A percentile compares a stretch with the other conserved stretches of the same genome.
These are phyloP conservation scores for Alternaria viburni DNA, from an alignment of 2,329 filamentous ascomycete species.

Conservation along the genomic window DNA sequence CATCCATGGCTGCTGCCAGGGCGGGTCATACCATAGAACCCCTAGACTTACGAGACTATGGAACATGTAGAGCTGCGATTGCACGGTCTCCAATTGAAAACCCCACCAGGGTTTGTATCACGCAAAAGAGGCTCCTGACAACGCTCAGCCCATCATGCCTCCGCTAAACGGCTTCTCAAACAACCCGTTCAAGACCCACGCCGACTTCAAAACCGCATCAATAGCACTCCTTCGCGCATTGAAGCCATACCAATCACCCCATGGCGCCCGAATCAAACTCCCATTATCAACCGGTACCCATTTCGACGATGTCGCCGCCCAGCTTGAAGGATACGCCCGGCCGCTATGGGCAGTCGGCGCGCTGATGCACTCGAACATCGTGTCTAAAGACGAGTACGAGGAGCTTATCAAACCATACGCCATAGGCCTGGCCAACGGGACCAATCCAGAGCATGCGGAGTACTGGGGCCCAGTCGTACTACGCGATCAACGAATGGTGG, in stretches of 20 bases:
- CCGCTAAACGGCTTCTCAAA: slow-evolving; percentile 37
- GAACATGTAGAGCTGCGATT: neutral
- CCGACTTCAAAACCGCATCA: slow-evolving; percentile 34
- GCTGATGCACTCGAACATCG: slow-evolving; percentile 27
- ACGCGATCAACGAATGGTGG: slow-evolving; percentile 62
- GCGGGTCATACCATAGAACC: neutral
- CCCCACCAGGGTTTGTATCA: rapidly evolving
- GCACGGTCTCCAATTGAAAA: neutral
- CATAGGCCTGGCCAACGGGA: slow-evolving; percentile 43
- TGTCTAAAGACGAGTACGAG: slow-evolving; percentile 19
- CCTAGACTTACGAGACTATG: neutral
- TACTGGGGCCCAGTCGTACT: slow-evolving; percentile 59
- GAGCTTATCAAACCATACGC: slow-evolving; percentile 37
- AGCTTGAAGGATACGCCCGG: slow-evolving; percentile 44
- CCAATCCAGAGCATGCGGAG: slow-evolving; percentile 41
- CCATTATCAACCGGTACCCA: slow-evolving; percentile 42
- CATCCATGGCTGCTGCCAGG: neutral
- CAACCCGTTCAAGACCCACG: slow-evolving; percentile 31
- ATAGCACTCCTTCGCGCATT: slow-evolving; percentile 32
- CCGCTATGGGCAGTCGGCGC: slow-evolving; percentile 43
- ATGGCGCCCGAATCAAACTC: slow-evolving; percentile 41
- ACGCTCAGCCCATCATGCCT: slow-evolving; percentile 25
- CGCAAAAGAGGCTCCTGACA: rapidly evolving
- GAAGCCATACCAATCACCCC: slow-evolving; percentile 37
- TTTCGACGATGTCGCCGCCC: slow-evolving; percentile 45